Base-by-base conservation (phyloP, 129 eudicot species). In the Escallonia rubra region DNA sequence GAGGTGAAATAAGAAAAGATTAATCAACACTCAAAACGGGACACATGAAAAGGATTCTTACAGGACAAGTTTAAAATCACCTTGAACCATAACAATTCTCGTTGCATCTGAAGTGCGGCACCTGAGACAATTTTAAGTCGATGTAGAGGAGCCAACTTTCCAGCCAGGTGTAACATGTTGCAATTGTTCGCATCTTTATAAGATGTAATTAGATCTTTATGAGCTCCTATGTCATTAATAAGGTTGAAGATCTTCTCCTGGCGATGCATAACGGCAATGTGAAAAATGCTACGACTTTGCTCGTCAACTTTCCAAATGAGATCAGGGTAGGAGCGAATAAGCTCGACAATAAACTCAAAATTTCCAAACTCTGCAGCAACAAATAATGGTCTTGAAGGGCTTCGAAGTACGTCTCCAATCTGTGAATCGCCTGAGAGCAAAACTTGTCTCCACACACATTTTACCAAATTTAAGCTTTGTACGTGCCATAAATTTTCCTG, bases 221-320 rank as follows among this genome's bases (percentile, higher is more conserved):
- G 74, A 6, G 85, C 68, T 4, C 86, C 85, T 47, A 80, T 80
- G 45, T 84, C 80, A 41, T 80, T 77, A 23, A 84, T 54, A 40
- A 80, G 75, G 8, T 75, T 84, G 70, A 73, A 84, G n/a, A 80
- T 80, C 72, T 66, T 70, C 45, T 64, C 76, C 5, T 80, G 86
- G 41, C 86, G 81, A 71, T 71, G 82, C 66, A 72, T 72, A 34
- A 84, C 75, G 3, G 86, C 85, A 13, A 76, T 72, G 13, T 84
- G 89, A 70, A 84, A 80, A 45, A 77, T 73, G 63, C 80, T 80
- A 40, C 77, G 72, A 52, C 79, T 77, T 57, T 80, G 49, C 43
- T 80, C 85, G 67, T 84, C 85, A 34, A 70, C 69, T 72, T 80
- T 80, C 89, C 89, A 84, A 10, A 79, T 76, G 7, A 84, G 69